Percentiles rank a stretch among this genome's conserved stretches.
Evolutionary conservation across 108 stramenopile genomes (phyloP).

Genomic region (Skeletonema menzelii): DNA sequence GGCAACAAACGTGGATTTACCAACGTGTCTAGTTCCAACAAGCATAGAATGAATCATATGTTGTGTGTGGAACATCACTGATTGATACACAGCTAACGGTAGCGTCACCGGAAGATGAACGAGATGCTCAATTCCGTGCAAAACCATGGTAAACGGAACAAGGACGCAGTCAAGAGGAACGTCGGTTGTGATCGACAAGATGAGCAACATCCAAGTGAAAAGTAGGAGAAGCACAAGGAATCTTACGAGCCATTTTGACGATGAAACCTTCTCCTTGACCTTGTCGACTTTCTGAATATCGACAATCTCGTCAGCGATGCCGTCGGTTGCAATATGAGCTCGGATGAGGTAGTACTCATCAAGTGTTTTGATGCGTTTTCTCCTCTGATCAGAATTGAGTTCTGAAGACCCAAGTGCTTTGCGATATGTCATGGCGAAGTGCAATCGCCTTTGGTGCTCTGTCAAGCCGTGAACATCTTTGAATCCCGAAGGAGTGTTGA

Average conservation of each 20-base stretch:
- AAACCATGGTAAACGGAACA: background rate
- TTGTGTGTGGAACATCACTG: background rate
- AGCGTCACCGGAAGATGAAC: background rate
- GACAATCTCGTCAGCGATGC: background rate
- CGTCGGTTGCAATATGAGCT: slow-evolving; percentile 8
- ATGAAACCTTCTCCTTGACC: background rate
- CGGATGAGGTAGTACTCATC: slow-evolving; percentile 31
- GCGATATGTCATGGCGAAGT: slow-evolving; percentile 17
- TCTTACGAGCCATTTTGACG: background rate
- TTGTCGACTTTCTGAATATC: background rate
- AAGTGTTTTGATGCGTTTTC: slow-evolving; percentile 20
- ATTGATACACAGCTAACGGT: background rate
- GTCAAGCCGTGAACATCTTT: slow-evolving; percentile 7
- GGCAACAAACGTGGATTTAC: background rate
- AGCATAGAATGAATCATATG: background rate
- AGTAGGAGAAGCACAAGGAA: background rate
- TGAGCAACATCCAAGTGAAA: background rate
- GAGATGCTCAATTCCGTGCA: background rate
- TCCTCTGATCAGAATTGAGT: slow-evolving; percentile 7
- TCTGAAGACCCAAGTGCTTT: slow-evolving; percentile 20
- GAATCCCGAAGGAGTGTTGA: slow-evolving; percentile 15
- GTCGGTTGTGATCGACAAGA: background rate
- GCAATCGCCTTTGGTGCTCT: slow-evolving; percentile 20
- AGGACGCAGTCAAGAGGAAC: background rate
- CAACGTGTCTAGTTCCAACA: background rate